Percentiles rank a stretch among this genome's conserved stretches.
phyloP scores from a whole-genome alignment of 148 eudicot species.

The Camellia granthamiana region DNA sequence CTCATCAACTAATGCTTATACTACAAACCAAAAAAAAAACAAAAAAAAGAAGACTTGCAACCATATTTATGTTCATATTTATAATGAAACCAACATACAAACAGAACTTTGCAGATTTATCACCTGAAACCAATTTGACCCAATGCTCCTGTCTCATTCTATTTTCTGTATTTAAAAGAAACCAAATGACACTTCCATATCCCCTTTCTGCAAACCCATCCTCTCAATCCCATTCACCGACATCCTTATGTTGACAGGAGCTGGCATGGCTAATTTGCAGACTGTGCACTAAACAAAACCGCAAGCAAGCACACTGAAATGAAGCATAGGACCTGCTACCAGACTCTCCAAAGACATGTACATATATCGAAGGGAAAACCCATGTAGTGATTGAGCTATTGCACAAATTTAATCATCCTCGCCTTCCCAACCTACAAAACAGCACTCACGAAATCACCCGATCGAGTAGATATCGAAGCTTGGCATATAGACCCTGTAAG shows the following conservation, averaged over 20 bases:
- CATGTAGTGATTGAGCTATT: constrained; percentile 26
- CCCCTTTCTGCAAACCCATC: constrained; percentile 19
- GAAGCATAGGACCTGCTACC: constrained; percentile 34
- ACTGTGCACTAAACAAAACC: constrained; percentile 39
- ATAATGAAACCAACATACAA: constrained; percentile 30
- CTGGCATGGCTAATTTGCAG: constrained; percentile 19
- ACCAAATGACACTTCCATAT: constrained; percentile 8
- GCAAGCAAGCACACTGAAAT: constrained; percentile 39
- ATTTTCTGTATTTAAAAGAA: constrained; percentile 5
- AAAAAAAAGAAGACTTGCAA: not conserved
- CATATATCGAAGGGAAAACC: constrained; percentile 28
- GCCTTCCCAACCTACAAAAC: constrained; percentile 25
- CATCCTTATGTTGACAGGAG: constrained; percentile 31
- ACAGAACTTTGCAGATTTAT: constrained; percentile 29
- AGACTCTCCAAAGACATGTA: constrained; percentile 30
- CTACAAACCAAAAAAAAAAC: constrained; percentile 22
- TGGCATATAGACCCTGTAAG: constrained; percentile 25
- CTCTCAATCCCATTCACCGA: constrained; percentile 25
- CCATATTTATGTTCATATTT: constrained; percentile 22
- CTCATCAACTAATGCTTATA: constrained; percentile 24
- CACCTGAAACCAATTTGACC: constrained; percentile 23
- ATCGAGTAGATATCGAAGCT: constrained; percentile 25
- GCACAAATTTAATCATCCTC: constrained; percentile 22
- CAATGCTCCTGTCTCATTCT: constrained; percentile 12
- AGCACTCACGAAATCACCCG: constrained; percentile 26